These are phyloP conservation scores for Cubamyces lactineus DNA, from an alignment of 768 basidiomycete genomes.

Conservation along the genomic window DNA sequence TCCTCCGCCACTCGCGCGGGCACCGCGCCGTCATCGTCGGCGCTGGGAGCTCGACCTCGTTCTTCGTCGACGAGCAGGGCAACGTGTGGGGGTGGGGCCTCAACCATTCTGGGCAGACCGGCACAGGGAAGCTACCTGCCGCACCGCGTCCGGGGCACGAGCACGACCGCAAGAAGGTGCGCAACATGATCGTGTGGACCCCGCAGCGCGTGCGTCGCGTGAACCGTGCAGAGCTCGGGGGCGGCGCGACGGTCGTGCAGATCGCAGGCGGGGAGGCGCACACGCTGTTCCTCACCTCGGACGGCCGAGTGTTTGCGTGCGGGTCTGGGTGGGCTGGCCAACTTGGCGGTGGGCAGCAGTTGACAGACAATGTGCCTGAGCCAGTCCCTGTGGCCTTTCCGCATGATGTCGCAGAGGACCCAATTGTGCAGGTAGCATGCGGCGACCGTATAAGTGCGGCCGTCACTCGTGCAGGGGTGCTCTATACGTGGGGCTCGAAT, in stretches of 20 bases:
- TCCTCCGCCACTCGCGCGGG: conserved; percentile 36
- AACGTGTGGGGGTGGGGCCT: conserved; percentile 52
- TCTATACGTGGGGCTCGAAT: conserved; percentile 78
- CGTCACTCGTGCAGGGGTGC: conserved; percentile 60
- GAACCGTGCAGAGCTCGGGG: conserved; percentile 57
- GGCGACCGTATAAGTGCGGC: conserved; percentile 71
- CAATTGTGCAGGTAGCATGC: conserved; percentile 59
- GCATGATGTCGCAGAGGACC: conserved; percentile 50
- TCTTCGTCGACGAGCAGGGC: conserved; percentile 48
- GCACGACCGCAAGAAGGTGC: conserved; percentile 2
- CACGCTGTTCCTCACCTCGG: conserved; percentile 79
- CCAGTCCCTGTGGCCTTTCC: conserved; percentile 69
- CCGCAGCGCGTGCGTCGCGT: conserved; percentile 63
- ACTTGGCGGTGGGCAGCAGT: conserved; percentile 60
- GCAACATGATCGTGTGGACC: conserved; percentile 44
- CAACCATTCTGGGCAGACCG: conserved; percentile 48
- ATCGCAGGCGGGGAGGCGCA: conserved; percentile 88
- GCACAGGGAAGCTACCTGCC: conserved; percentile 24
- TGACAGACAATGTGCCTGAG: conserved; percentile 59
- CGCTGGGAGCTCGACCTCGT: conserved; percentile 47
- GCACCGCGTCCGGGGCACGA: background rate
- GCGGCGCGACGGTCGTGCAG: conserved; percentile 53
- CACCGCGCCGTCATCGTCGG: conserved; percentile 45
- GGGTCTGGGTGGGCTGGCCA: conserved; percentile 83
- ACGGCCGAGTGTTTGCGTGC: conserved; percentile 81